Base-by-base conservation (phyloP, 75 land plant species). In the Cunninghamia lanceolata region DNA sequence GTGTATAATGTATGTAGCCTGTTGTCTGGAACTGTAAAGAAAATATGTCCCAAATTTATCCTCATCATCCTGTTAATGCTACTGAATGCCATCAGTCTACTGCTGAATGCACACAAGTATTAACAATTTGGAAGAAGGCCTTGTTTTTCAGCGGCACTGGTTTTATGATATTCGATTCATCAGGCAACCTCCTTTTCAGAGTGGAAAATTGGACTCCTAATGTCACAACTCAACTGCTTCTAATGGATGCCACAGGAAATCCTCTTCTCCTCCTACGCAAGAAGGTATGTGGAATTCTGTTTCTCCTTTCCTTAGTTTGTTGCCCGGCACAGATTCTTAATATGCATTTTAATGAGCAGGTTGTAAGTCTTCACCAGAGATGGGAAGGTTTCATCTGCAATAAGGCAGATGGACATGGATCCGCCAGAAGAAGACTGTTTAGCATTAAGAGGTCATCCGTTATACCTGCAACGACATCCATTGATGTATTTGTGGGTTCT, bases 321-420 rank as follows among this genome's bases (percentile, higher is more conserved):
- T 42, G 1, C 42, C 6, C 1, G 6, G 5, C 4, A 15, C 1
- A 19, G 5, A 17, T 36, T 5, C 36, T 14, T 35, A 75, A 0
- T 42, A 4, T 79, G 21, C 25, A 8, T 6, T 43, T 40, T 39
- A 10, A 21, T 40, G 42, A 79, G n/a, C 47, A 79, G 82, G 45
- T 2, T 7, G 40, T 79, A 43, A 79, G 47, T 42, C 82, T 79
- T 17, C 46, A 21, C n/a, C 28, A 25, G 9, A 43, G 38, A 79
- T 79, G 82, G 82, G 46, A 79, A 79, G 82, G 82, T 10, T 79
- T 79, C 82, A 40, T 79, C 11, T 40, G 47, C 28, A 43, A 21
- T 0, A 25, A 1, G 42, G 42, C 9, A 43, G 13, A 2, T 39
- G 59, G 53, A 50, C 13, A 19, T 56, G 21, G 59, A 56, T 15